Evolutionary conservation across 805 yeast genomes (phyloP).

Genomic region (Candida koratica): DNA sequence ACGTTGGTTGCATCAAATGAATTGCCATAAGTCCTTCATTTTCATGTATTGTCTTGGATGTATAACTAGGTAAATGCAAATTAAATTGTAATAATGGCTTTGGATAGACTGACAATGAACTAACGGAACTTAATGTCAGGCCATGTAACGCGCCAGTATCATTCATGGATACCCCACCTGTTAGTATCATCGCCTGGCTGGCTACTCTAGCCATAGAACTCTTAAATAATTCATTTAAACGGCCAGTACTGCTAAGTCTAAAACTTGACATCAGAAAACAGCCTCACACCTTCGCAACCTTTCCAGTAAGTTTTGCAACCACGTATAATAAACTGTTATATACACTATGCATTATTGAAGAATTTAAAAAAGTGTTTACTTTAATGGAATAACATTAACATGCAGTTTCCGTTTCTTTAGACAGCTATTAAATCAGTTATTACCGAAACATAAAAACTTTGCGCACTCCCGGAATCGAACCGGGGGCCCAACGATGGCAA

Average conservation of each 20-base stretch:
- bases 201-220: slow-evolving; percentile 35
- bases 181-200: slow-evolving; percentile 42
- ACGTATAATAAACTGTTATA: too few relatives aligned
- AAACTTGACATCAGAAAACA: background rate
- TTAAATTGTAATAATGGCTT: slow-evolving; percentile 80
- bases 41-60: slow-evolving; percentile 64
- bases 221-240: slow-evolving; percentile 19
- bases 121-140: slow-evolving; percentile 80
- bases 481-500: slow-evolving; percentile 9
- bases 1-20: slow-evolving; percentile 66
- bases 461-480: slow-evolving; percentile 9
- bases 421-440: too few relatives aligned
- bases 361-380: too few relatives aligned
- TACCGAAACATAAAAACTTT: too few relatives aligned
- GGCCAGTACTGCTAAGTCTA: slow-evolving; percentile 1
- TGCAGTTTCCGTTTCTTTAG: too few relatives aligned
- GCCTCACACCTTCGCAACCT: slow-evolving; percentile 2
- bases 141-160: slow-evolving; percentile 46
- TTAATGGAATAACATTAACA: too few relatives aligned
- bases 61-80: slow-evolving; percentile 79
- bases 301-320: background rate
- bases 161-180: slow-evolving; percentile 25
- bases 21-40: slow-evolving; percentile 56
- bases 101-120: slow-evolving; percentile 76
- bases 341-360: too few relatives aligned